phyloP scores from a whole-genome alignment of 2,329 filamentous ascomycete species.

The Epichloe sylvatica region DNA sequence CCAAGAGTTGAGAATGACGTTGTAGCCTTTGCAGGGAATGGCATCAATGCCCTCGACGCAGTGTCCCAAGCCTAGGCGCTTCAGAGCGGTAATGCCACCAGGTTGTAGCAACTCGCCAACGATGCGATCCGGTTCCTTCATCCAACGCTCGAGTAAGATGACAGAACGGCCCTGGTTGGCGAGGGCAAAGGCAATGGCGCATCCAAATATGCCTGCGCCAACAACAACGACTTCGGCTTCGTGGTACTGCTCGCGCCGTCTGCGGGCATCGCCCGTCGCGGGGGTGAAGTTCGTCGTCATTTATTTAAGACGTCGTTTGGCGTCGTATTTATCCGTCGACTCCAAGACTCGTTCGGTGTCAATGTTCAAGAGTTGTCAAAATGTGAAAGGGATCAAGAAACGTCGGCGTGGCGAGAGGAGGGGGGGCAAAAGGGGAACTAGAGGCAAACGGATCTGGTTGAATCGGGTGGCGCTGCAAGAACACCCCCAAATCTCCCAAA shows the following conservation, averaged over 20 bases:
- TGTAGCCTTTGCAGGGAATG: constrained; percentile 69
- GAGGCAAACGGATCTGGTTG: background rate
- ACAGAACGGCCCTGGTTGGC: constrained; percentile 85
- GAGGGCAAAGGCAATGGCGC: constrained; percentile 69
- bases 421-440: background rate
- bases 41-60: constrained; percentile 85
- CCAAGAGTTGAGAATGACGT: constrained; percentile 67
- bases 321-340: background rate
- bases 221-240: constrained; percentile 79
- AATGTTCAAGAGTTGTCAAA: too few relatives aligned
- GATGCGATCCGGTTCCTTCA: constrained; percentile 90
- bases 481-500: background rate
- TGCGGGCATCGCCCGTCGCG: constrained; percentile 25
- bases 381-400: background rate
- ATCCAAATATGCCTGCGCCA: constrained; percentile 81
- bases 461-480: background rate
- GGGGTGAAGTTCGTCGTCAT: background rate
- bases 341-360: background rate
- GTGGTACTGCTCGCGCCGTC: constrained; percentile 39
- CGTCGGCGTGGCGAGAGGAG: background rate
- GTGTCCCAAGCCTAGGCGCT: constrained; percentile 63
- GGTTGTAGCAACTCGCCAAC: constrained; percentile 92
- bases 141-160: constrained; percentile 71
- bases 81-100: constrained; percentile 69
- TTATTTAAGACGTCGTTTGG: background rate